Conservation (phyloP, 2,329 filamentous ascomycete species). For the Dryadomyces quercivorus region DNA sequence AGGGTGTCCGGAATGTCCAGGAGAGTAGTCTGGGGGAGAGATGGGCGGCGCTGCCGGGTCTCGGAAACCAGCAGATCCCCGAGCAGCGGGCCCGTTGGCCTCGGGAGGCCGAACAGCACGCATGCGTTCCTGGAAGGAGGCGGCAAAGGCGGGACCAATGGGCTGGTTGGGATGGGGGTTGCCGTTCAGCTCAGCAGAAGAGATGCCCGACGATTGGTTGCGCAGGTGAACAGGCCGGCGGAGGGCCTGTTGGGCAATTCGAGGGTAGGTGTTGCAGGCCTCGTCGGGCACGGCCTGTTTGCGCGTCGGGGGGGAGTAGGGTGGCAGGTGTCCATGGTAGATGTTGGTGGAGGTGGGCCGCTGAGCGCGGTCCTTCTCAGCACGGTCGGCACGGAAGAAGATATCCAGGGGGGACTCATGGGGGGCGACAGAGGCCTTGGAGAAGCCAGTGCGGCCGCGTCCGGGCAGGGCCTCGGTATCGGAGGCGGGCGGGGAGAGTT, state of each 20-base stretch:
- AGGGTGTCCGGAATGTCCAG: too few species aligned
- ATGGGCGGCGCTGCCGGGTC: constrained; percentile 2
- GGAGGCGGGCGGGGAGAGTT: constrained; percentile 39
- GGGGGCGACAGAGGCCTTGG: constrained; percentile 17
- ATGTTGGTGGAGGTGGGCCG: constrained; percentile 38
- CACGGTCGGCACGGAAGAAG: constrained; percentile 78
- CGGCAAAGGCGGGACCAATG: constrained; percentile 57
- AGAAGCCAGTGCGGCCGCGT: constrained; percentile 4
- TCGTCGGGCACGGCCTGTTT: constrained; percentile 17
- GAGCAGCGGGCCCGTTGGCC: background rate
- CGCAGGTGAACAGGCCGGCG: constrained; percentile 30
- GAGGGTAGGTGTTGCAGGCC: constrained; percentile 5
- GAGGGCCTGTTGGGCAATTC: constrained; percentile 7
- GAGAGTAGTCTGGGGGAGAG: background rate
- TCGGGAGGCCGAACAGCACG: constrained; percentile 34
- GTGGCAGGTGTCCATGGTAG: constrained; percentile 24
- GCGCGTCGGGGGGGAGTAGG: constrained; percentile 39
- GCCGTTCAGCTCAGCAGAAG: constrained; percentile 57
- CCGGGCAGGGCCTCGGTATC: constrained; percentile 32
- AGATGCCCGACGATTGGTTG: constrained; percentile 41
- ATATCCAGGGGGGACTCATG: constrained; percentile 74
- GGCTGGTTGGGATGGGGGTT: constrained; percentile 30
- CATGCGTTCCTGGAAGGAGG: constrained; percentile 50
- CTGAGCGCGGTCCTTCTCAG: constrained; percentile 55
- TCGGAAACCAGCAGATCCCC: background rate